Evolutionary conservation across 1,139 yeast species (phyloP).

Genomic region (Kodamaea fungicola): DNA sequence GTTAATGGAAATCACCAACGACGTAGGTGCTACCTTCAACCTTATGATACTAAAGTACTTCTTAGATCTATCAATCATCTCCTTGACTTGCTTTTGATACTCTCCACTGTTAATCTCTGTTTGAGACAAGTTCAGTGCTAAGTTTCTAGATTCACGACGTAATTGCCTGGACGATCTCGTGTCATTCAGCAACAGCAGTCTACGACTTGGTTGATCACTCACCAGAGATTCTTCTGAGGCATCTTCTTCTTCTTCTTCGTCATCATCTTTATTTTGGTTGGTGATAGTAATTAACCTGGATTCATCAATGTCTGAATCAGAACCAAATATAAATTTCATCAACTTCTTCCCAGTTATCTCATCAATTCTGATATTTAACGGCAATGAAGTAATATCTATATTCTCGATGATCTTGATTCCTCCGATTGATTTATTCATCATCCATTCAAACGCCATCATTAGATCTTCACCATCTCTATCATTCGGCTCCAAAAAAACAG

Average conservation of each 20-base stretch:
- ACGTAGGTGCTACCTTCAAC: constrained; percentile 44
- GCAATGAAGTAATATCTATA: constrained; percentile 50
- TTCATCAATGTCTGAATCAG: constrained; percentile 30
- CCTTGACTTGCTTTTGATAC: constrained; percentile 41
- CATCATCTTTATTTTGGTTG: constrained; percentile 9
- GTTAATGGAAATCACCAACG: constrained; percentile 54
- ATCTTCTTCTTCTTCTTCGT: constrained; percentile 7
- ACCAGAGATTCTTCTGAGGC: neutral
- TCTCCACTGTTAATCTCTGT: constrained; percentile 15
- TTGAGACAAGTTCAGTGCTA: constrained; percentile 5
- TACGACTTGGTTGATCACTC: neutral
- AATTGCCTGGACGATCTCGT: neutral
- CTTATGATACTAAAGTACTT: constrained; percentile 53
- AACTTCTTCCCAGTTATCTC: constrained; percentile 57
- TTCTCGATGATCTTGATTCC: constrained; percentile 61
- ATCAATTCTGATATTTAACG: constrained; percentile 57
- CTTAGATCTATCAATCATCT: constrained; percentile 60
- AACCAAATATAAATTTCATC: constrained; percentile 53
- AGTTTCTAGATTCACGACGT: neutral
- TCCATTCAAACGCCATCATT: constrained; percentile 54
- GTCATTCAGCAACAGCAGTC: neutral
- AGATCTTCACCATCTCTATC: constrained; percentile 13
- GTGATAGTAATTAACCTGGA: constrained; percentile 25
- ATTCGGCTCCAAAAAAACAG: constrained; percentile 37
- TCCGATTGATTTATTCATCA: constrained; percentile 63